Base-by-base conservation (phyloP, 306 rosid species). In the Pyrus pyrifolia region DNA sequence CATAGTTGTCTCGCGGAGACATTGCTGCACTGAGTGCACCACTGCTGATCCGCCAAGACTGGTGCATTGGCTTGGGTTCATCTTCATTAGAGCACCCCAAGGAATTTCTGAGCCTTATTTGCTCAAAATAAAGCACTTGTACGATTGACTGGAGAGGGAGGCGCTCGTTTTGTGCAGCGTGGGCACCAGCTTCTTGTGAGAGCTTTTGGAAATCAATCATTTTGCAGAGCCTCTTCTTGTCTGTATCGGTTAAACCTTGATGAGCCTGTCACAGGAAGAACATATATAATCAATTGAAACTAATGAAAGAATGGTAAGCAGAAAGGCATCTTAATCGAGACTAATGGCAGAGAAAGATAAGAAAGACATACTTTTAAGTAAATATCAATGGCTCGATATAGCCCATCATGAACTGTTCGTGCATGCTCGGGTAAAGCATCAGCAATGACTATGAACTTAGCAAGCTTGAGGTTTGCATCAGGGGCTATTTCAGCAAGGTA, bases 11-110 rank as follows among this genome's bases (percentile, higher is more conserved):
- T 18, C 91, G 86, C 7, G 99, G 99, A 76, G 99, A 96, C 99
- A 95, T 95, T 11, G 99, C 97, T 3, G 99, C 99, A 68, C 99
- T 95, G 30, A 95, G 88, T 2, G 96, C 99, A n/a, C 99, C 99
- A 2, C 98, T 93, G 79, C 94, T 87, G 80, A 96, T 85, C 77
- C 98, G 83, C 99, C 99, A 96, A 5, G 98, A 91, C 75, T 87
- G 98, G 70, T 96, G 99, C 78, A 85, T 78, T 31, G 97, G 99
- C 90, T 95, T 95, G 68, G 57, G 88, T 61, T 92, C 97, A 31
- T 89, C 99, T 0, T 89, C 99, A 0, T 75, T 81, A n/a, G 99
- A 86, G 59, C 88, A 71, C 42, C 89, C 85, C 76, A 95, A 76
- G 51, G 97, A 74, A 75, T 82, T 96, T 78, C 98, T 85, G 11